Conservation (phyloP, 305 asterid genomes). For the Rubia tinctorum region DNA sequence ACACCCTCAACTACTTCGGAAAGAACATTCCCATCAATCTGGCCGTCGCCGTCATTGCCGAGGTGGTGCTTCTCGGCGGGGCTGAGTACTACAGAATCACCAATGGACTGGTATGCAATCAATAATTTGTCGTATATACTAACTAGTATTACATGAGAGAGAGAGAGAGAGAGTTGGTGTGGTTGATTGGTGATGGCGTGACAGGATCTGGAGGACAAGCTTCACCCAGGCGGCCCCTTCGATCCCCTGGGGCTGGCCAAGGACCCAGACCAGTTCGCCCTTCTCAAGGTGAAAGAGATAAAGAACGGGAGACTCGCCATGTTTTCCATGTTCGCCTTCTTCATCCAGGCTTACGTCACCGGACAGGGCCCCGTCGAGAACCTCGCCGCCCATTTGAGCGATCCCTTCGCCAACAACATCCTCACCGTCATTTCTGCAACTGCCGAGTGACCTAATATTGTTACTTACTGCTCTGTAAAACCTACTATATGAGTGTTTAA, state of each 20-base stretch:
- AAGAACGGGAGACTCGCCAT: constrained; percentile 94
- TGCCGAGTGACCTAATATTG: constrained; percentile 44
- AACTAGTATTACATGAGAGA: too few species aligned
- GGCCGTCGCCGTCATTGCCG: constrained; percentile 71
- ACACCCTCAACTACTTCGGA: constrained; percentile 90
- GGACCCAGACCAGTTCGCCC: constrained; percentile 93
- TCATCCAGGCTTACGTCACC: constrained; percentile 93
- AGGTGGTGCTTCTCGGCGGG: constrained; percentile 92
- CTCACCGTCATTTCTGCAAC: constrained; percentile 79
- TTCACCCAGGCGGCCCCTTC: constrained; percentile 98
- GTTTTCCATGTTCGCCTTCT: constrained; percentile 94
- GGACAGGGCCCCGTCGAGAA: constrained; percentile 95
- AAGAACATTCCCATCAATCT: constrained; percentile 94
- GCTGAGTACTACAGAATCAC: constrained; percentile 93
- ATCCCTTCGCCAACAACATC: constrained; percentile 96
- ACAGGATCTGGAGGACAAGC: constrained; percentile 89
- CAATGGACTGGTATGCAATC: constrained; percentile 63
- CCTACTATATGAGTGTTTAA: neutral
- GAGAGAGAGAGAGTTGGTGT: too few species aligned
- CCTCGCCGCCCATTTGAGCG: constrained; percentile 89
- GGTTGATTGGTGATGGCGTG: neutral
- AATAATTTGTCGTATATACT: neutral
- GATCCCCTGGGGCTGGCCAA: constrained; percentile 91
- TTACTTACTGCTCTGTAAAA: constrained; percentile 32
- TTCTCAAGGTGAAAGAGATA: constrained; percentile 93